Base-by-base conservation (phyloP, 2,329 filamentous ascomycete genomes). In the Exophiala sp. region DNA sequence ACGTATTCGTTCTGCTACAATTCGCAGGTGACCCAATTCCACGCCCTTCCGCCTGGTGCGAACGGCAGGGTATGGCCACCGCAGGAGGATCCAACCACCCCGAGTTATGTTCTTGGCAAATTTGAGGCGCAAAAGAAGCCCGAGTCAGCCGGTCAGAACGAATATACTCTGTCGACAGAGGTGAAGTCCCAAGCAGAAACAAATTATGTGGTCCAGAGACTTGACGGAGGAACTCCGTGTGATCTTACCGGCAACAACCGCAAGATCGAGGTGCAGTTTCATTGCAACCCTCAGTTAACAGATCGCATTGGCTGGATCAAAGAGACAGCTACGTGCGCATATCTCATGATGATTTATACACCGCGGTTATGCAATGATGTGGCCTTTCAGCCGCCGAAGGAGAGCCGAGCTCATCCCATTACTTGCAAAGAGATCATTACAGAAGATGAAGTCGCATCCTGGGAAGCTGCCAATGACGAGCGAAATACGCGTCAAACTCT, bases 1-100 rank as follows among this genome's bases (percentile, higher is more conserved):
- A 94, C 88, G 66, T 96, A 96, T 72, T 88, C 86, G 63, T 96
- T 96, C 71, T 96, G 91, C 77, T 94, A 95, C 73, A 89, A 89
- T 67, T 81, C 86, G 58, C 84, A 92, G 59, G 86, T 96, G 58
- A 87, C 89, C 65, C 91, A 96, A 71, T 96, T 95, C 71, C 91
- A 96, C 69, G 89, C 90, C 41, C 74, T 92, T 55, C 82, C 89
- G 1, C 83, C 84, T 2, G 79, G 83, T 41, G 84, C 85, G 55
- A 85, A 85, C 2, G 82, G 87, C 9, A 81, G 83, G 1, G 71
- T 76, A 24, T 85, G 83, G 61, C 86, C 89, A 20, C 91, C 91
- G 0, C 79, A 86, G 42, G 86, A 89, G 64, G 91, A 96, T 64
- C 85, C 85, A 0, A 79, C 80, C 8, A 88, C 87, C 3, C 82